Evolutionary conservation across 2,329 filamentous ascomycete genomes (phyloP), one percentile per base, ranked within the genome.

Genomic region (Microdochium trichocladiopsis): DNA sequence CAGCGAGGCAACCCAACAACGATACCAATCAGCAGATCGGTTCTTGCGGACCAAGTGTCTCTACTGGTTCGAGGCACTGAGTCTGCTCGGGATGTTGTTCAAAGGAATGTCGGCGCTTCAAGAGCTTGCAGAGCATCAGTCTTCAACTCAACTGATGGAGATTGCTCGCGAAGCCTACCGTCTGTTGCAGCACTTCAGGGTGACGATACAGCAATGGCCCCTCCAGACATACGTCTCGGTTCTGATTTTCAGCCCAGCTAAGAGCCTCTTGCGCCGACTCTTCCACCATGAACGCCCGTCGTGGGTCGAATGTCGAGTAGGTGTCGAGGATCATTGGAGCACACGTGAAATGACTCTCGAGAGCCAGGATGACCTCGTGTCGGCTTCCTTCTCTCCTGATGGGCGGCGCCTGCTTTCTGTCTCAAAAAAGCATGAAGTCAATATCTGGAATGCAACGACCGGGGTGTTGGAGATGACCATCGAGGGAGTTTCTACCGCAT

Each of bases 41-140:
- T 73, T 74, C 53, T 53, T 72, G 9, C 47, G 59, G 49, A 50
- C 58, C 21, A 62, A 69, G 24, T 61, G 64, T 49, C 63, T 75
- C 1, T 63, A 72, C 51, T 75, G 69, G 71, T 60, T 76, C 4
- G 71, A 75, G 51, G 65, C 67, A 24, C 61, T 74, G 2, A 68
- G 67, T 43, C 61, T 71, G 3, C 53, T 68, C 16, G 48, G 51
- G 5, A 53, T 56, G 37, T 53, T 64, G 10, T 54, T 55, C 9
- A 48, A 56, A 52, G 67, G 57, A 2, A 47, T 65, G 6, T 22
- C 54, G 6, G 9, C 11, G 6, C n/a, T 41, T 6, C 36, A 18
- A 41, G n/a, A 6, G 6, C 36, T 41, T 18, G 10, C 36, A 12
- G 10, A 18, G 6, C 6, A 6, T 41, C 36, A 41, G 6, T 5